Conservation (phyloP, 2,329 filamentous ascomycete genomes). For the Arachnomyces sp. region DNA sequence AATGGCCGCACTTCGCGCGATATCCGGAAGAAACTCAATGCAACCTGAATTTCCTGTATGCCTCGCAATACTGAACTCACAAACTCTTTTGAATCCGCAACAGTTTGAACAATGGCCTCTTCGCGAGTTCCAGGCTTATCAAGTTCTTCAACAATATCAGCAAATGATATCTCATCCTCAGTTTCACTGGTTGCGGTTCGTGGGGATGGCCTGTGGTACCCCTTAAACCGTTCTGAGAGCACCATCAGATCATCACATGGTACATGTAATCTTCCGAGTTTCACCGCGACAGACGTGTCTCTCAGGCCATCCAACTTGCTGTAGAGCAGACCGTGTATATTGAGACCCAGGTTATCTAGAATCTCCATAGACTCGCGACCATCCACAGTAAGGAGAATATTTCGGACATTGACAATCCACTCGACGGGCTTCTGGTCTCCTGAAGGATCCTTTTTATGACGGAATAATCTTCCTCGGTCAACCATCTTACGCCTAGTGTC, state of each 20-base stretch:
- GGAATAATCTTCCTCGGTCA: slow-evolving; percentile 80
- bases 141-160: slow-evolving; percentile 67
- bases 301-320: slow-evolving; percentile 77
- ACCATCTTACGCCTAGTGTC: slow-evolving; percentile 89
- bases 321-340: slow-evolving; percentile 85
- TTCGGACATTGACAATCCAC: slow-evolving; percentile 83
- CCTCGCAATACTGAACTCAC: slow-evolving; percentile 81
- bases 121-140: slow-evolving; percentile 59
- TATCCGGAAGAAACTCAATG: slow-evolving; percentile 80
- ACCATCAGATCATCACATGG: slow-evolving; percentile 77
- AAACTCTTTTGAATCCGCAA: slow-evolving; percentile 90
- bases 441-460: slow-evolving; percentile 61
- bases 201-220: slow-evolving; percentile 27
- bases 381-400: slow-evolving; percentile 80
- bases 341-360: slow-evolving; percentile 78
- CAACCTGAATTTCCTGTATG: slow-evolving; percentile 94
- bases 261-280: slow-evolving; percentile 81
- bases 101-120: slow-evolving; percentile 67
- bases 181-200: slow-evolving; percentile 34
- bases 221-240: slow-evolving; percentile 25
- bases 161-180: slow-evolving; percentile 56
- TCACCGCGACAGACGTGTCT: slow-evolving; percentile 83
- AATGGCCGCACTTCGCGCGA: slow-evolving; percentile 69
- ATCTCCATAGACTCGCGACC: slow-evolving; percentile 79
- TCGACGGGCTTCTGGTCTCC: slow-evolving; percentile 70